These are phyloP conservation scores for Ramaria sp. DNA, from an alignment of 768 basidiomycete species.

Conservation along the genomic window DNA sequence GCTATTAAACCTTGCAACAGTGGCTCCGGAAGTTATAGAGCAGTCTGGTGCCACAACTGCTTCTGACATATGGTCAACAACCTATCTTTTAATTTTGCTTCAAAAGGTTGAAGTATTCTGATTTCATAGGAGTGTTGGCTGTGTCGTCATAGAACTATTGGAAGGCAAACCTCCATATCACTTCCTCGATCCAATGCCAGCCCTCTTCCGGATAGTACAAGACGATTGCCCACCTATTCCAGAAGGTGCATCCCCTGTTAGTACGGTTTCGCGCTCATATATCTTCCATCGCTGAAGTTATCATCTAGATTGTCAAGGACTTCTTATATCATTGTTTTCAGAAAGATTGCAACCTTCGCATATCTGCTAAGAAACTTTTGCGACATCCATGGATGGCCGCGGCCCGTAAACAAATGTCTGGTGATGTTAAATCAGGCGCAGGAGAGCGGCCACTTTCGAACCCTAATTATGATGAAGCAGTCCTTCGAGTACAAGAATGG, in stretches of 20 bases:
- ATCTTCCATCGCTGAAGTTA: neutral
- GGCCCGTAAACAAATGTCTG: conserved; percentile 61
- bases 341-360: conserved; percentile 90
- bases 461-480: conserved; percentile 89
- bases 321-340: conserved; percentile 97
- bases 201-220: conserved; percentile 95
- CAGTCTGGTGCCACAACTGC: conserved; percentile 95
- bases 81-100: neutral
- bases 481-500: conserved; percentile 96
- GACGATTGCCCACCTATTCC: conserved; percentile 97
- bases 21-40: conserved; percentile 99
- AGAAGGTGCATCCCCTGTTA: conserved; percentile 72
- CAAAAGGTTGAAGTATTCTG: conserved; percentile 4
- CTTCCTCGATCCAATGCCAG: conserved; percentile 95
- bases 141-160: conserved; percentile 93
- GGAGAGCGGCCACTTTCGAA: conserved; percentile 49
- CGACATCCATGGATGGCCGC: conserved; percentile 95
- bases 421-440: conserved; percentile 12
- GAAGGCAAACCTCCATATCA: conserved; percentile 93
- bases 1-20: conserved; percentile 24
- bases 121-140: conserved; percentile 66
- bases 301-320: conserved; percentile 69
- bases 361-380: conserved; percentile 87
- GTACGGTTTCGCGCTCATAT: neutral
- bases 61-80: conserved; percentile 84